Percentiles rank a stretch among this genome's conserved stretches.
Conservation (phyloP, 306 rosid genomes). For the peach (Prunus persica) region Prunus_persica_NCBIv2 NC_034013.1:12505501-12506000, state of each 20-base stretch:
- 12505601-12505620: neutral
- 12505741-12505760: neutral
- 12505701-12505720: constrained; percentile 11
- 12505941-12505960: constrained; percentile 5
- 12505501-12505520: neutral
- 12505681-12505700: constrained; percentile 23
- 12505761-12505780: neutral
- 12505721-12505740: neutral
- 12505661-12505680: constrained; percentile 99
- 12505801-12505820: constrained; percentile 93
- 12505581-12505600: neutral
- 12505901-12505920: constrained; percentile 92
- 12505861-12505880: constrained; percentile 96
- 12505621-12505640: constrained; percentile 69
- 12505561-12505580: neutral
- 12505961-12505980: neutral
- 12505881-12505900: constrained; percentile 74
- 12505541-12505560: neutral
- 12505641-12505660: constrained; percentile 98
- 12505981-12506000: neutral
- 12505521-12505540: neutral
- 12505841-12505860: constrained; percentile 92
- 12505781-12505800: constrained; percentile 72
- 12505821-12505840: constrained; percentile 93
- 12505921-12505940: constrained; percentile 17